Conservation (phyloP, 2,329 filamentous ascomycete genomes). For the Daldinia eschscholtzii region DNA sequence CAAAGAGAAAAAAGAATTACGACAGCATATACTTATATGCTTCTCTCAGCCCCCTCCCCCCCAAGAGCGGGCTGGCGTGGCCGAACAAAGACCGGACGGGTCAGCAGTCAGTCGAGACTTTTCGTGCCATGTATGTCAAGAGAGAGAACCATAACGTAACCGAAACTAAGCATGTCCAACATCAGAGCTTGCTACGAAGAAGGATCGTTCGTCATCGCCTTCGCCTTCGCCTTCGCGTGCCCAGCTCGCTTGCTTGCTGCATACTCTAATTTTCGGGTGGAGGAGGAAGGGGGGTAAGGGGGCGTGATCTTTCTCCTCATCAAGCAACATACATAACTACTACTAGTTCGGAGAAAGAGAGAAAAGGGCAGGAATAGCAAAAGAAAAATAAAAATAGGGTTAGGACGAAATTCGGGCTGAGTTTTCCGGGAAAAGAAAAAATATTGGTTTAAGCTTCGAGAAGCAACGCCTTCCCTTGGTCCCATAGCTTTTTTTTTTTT, state of each 20-base stretch:
- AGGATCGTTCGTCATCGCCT: conserved; percentile 44
- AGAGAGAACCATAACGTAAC: conserved; percentile 20
- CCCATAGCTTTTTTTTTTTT: conserved; percentile 7
- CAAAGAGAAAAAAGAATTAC: conserved; percentile 6
- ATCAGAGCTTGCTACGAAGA: background rate
- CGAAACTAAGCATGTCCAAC: conserved; percentile 9
- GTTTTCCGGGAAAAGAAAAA: conserved; percentile 6
- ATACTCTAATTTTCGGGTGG: conserved; percentile 23
- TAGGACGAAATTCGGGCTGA: conserved; percentile 22
- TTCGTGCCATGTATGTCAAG: conserved; percentile 25
- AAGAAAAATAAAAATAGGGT: conserved; percentile 27
- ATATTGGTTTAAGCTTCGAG: conserved; percentile 33
- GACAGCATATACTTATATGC: conserved; percentile 47
- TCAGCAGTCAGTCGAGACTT: conserved; percentile 29
- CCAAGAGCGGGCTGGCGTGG: background rate
- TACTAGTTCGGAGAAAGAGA: background rate
- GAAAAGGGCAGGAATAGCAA: background rate
- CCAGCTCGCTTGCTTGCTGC: background rate
- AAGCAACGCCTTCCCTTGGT: background rate
- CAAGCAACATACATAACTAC: background rate
- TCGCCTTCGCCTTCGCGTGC: conserved; percentile 4
- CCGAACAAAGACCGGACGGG: conserved; percentile 35
- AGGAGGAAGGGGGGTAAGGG: conserved; percentile 6
- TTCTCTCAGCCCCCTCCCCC: background rate
- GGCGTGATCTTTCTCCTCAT: conserved; percentile 1